These are phyloP conservation scores for Aristolochia contorta DNA, from an alignment of 164 flowering plant genomes.

Conservation along the genomic window DNA sequence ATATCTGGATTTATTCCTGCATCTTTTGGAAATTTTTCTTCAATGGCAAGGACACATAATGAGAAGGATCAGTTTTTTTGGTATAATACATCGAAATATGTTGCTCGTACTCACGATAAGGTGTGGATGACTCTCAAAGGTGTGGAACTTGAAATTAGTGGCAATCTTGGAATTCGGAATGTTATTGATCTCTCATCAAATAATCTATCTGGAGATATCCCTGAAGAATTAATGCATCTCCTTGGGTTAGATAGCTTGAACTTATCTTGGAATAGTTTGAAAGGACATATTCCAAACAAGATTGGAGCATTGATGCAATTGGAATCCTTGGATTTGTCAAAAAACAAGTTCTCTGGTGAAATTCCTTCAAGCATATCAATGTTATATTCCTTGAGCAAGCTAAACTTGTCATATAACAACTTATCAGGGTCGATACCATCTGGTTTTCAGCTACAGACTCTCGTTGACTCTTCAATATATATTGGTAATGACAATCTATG, in stretches of 20 bases:
- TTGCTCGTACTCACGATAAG: no score
- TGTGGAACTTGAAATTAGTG: constrained; percentile 1
- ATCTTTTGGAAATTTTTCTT: constrained; percentile 11
- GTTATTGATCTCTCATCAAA: constrained; percentile 13
- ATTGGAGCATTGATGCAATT: constrained; percentile 7
- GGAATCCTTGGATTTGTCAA: constrained; percentile 15
- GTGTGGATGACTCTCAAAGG: constrained; percentile 5
- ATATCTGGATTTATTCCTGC: constrained; percentile 9
- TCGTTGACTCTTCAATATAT: no score
- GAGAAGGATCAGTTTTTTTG: neutral
- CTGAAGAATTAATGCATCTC: constrained; percentile 6
- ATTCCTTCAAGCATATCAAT: constrained; percentile 12
- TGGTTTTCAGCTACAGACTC: constrained; percentile 9
- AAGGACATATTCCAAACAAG: constrained; percentile 6
- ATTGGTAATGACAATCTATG: no score
- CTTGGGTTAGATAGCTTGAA: constrained; percentile 5
- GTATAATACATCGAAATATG: no score
- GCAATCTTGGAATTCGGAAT: constrained; percentile 1
- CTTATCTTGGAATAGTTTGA: neutral
- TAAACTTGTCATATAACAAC: constrained; percentile 18
- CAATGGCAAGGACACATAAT: neutral
- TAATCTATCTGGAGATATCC: constrained; percentile 5
- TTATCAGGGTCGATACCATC: constrained; percentile 15
- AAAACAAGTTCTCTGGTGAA: constrained; percentile 10
- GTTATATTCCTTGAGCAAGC: constrained; percentile 4